Evolutionary conservation across 768 basidiomycete genomes (phyloP).

Genomic region (Suillus plorans): DNA sequence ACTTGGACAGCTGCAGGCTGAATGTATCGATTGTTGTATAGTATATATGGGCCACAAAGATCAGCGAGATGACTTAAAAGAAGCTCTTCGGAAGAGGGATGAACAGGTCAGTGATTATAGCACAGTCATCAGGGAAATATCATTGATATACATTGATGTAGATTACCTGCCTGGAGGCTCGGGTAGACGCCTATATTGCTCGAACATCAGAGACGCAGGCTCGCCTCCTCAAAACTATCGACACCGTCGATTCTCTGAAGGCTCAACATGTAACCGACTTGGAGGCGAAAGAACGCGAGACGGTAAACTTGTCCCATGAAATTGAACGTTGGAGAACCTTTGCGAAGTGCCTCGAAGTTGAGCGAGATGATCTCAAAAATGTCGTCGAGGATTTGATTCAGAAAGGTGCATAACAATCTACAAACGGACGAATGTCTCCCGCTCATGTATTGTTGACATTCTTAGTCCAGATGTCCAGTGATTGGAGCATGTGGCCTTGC

Average conservation of each 20-base stretch:
- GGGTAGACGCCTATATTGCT: conserved; percentile 36
- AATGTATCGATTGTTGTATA: conserved; percentile 8
- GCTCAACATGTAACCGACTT: conserved; percentile 42
- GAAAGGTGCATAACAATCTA: conserved; percentile 46
- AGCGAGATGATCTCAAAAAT: conserved; percentile 54
- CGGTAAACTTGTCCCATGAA: conserved; percentile 36
- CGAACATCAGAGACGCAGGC: conserved; percentile 43
- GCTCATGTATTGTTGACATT: conserved; percentile 6
- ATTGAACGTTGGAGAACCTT: conserved; percentile 34
- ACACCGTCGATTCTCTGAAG: conserved; percentile 47
- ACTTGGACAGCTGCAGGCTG: neutral
- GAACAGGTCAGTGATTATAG: conserved; percentile 20
- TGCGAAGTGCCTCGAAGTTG: conserved; percentile 39
- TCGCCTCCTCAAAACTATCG: conserved; percentile 49
- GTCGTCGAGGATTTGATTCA: conserved; percentile 53
- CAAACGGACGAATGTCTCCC: neutral
- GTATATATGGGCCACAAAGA: conserved; percentile 24
- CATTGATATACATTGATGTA: conserved; percentile 10
- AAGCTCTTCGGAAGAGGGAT: conserved; percentile 25
- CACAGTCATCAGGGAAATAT: neutral
- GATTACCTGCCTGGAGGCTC: conserved; percentile 30
- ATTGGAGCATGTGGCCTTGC: conserved; percentile 47
- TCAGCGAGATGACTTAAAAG: conserved; percentile 20
- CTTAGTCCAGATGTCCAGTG: conserved; percentile 45
- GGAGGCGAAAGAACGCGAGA: conserved; percentile 29